These are phyloP conservation scores for Rosa persica DNA, from an alignment of 306 rosid genomes.

Conservation along the genomic window DNA sequence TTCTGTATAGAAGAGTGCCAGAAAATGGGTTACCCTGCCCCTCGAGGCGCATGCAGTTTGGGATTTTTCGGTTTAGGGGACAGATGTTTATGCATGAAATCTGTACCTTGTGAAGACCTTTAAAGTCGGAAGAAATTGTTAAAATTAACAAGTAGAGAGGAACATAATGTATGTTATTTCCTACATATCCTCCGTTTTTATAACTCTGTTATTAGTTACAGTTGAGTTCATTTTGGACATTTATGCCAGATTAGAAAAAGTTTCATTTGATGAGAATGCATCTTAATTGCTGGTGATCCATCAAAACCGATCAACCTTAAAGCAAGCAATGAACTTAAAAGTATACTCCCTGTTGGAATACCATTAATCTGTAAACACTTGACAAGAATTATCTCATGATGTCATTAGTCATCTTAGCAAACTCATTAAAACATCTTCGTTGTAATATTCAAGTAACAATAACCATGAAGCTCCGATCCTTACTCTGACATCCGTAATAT, in stretches of 20 bases:
- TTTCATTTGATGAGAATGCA: slow-evolving; percentile 51
- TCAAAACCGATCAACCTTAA: slow-evolving; percentile 79
- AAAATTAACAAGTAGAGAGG: not conserved
- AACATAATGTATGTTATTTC: not conserved
- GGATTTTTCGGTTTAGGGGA: slow-evolving; percentile 4
- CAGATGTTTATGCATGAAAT: slow-evolving; percentile 7
- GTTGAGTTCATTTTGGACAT: too few relatives aligned
- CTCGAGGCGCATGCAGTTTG: not conserved
- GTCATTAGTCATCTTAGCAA: too few relatives aligned
- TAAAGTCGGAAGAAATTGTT: not conserved
- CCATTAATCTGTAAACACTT: slow-evolving; percentile 72
- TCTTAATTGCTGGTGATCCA: slow-evolving; percentile 80
- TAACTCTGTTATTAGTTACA: not conserved
- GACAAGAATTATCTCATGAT: slow-evolving; percentile 65
- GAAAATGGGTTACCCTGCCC: slow-evolving; percentile 8
- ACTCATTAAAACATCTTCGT: too few relatives aligned
- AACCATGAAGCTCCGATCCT: not conserved
- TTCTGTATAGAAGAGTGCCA: not conserved
- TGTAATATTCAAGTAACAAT: not conserved
- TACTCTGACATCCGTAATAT: too few relatives aligned
- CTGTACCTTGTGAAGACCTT: not conserved
- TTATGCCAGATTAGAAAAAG: not conserved
- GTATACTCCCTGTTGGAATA: slow-evolving; percentile 61
- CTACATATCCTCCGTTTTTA: not conserved
- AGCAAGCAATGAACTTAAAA: slow-evolving; percentile 41